Percentiles rank a stretch among this genome's conserved stretches.
Conservation (phyloP, 257 asterid species). For the Paulownia fortunei region DNA sequence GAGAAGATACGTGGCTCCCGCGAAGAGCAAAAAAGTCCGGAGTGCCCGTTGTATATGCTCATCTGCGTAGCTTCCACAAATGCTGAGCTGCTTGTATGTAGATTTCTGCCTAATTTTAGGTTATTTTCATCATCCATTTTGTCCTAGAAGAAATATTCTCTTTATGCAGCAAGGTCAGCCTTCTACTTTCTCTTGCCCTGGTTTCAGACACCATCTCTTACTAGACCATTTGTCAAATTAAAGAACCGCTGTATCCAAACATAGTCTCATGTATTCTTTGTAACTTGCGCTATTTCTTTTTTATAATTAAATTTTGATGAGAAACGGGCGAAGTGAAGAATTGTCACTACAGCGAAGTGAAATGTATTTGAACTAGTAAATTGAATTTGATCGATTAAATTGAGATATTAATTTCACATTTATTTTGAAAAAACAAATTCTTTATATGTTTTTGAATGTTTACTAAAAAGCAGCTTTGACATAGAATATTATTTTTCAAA, state of each 20-base stretch:
- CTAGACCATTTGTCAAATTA: constrained; percentile 4
- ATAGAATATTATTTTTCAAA: too few species aligned
- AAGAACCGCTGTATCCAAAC: neutral
- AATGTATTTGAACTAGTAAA: too few species aligned
- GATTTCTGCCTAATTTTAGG: constrained; percentile 3
- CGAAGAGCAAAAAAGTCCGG: neutral
- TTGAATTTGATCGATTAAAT: too few species aligned
- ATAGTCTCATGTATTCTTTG: neutral
- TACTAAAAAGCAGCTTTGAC: too few species aligned
- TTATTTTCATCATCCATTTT: constrained; percentile 15
- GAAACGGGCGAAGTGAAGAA: too few species aligned
- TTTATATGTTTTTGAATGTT: too few species aligned
- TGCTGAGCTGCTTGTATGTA: constrained; percentile 25
- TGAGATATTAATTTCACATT: too few species aligned
- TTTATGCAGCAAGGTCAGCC: constrained; percentile 8
- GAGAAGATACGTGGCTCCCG: neutral
- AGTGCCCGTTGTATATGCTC: neutral
- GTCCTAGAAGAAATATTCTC: neutral
- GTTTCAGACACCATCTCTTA: constrained; percentile 13
- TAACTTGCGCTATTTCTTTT: neutral
- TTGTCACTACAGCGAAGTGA: too few species aligned
- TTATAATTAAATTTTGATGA: neutral
- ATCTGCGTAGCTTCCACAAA: too few species aligned
- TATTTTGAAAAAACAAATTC: too few species aligned
- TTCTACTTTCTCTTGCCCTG: neutral